These are phyloP conservation scores for Magnolia kwangsiensis DNA, from an alignment of 164 flowering plant genomes.

Conservation along the genomic window DNA sequence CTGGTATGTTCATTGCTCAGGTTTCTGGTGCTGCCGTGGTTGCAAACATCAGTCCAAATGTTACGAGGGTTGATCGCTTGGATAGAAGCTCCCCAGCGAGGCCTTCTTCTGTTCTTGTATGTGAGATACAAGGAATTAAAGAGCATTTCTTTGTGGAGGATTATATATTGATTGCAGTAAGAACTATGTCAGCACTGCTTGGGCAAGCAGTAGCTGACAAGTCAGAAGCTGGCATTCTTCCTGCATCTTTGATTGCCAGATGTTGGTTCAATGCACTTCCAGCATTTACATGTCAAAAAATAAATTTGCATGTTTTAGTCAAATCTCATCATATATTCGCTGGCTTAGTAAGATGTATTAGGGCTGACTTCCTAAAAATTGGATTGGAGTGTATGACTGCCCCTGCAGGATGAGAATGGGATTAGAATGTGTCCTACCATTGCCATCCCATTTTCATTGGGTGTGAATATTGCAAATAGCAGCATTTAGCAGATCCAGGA, in stretches of 20 bases:
- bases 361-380: too few relatives aligned
- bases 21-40: constrained; percentile 49
- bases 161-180: background rate
- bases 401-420: too few relatives aligned
- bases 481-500: too few relatives aligned
- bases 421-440: too few relatives aligned
- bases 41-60: constrained; percentile 42
- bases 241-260: background rate
- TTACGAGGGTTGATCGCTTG: constrained; percentile 48
- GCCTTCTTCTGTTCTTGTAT: constrained; percentile 60
- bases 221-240: too few relatives aligned
- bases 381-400: too few relatives aligned
- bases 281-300: background rate
- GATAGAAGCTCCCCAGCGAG: constrained; percentile 69
- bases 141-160: background rate
- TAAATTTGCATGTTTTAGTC: background rate
- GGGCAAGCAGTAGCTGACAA: too few relatives aligned
- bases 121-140: constrained; percentile 14
- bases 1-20: constrained; percentile 24
- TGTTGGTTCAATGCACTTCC: background rate
- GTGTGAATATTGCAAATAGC: too few relatives aligned
- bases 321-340: background rate
- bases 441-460: too few relatives aligned
- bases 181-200: background rate
- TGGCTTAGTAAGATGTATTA: too few relatives aligned